These are phyloP conservation scores for Crucibulum laeve DNA, from an alignment of 768 basidiomycete species.

Conservation along the genomic window DNA sequence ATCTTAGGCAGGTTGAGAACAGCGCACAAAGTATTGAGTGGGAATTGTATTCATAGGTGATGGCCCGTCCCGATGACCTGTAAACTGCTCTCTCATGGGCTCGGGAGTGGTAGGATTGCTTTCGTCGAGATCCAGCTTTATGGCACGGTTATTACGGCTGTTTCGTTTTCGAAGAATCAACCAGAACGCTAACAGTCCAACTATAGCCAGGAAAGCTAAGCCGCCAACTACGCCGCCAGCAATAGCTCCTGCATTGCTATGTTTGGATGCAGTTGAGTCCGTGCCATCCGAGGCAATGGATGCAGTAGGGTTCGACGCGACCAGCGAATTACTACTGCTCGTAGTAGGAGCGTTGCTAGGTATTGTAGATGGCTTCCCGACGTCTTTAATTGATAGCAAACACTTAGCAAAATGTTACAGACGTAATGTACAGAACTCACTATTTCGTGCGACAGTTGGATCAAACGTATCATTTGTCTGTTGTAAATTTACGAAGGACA, in stretches of 20 bases:
- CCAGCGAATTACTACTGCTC: too few relatives aligned
- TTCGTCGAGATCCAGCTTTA: neutral
- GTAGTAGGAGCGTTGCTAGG: neutral
- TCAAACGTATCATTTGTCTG: constrained; percentile 33
- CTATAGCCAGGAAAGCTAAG: constrained; percentile 35
- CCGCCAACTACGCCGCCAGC: constrained; percentile 59
- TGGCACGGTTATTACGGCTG: neutral
- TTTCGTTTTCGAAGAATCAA: constrained; percentile 12
- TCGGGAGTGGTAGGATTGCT: neutral
- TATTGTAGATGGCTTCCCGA: neutral
- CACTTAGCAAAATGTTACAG: too few relatives aligned
- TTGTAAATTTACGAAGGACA: constrained; percentile 7
- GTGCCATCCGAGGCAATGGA: neutral
- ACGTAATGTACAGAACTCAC: neutral
- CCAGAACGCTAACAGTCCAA: constrained; percentile 34
- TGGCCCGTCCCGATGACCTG: neutral
- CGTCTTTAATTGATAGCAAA: too few relatives aligned
- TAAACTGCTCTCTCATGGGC: neutral
- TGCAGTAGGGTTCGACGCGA: neutral
- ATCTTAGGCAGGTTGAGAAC: too few relatives aligned
- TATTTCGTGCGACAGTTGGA: constrained; percentile 22
- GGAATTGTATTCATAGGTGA: neutral
- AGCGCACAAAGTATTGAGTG: neutral
- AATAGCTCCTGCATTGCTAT: constrained; percentile 48
- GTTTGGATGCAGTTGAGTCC: neutral